Conservation (phyloP, 352 stramenopile species). For the Phytophthora fragariae region DNA sequence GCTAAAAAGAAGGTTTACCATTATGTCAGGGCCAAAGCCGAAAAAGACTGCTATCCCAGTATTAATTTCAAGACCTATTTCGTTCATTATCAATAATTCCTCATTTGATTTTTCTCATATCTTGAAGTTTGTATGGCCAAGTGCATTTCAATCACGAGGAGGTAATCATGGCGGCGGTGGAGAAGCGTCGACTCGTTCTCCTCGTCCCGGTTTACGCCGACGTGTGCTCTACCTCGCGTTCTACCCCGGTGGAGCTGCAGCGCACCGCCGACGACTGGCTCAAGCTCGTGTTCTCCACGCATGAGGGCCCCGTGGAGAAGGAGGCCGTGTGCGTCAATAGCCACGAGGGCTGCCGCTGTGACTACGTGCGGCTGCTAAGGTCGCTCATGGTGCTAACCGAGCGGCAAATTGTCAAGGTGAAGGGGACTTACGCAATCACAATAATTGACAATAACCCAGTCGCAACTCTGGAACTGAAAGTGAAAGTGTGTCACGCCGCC, state of each 20-base stretch:
- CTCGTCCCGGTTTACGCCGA: slow-evolving; percentile 40
- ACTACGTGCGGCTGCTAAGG: slow-evolving; percentile 51
- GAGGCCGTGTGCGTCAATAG: slow-evolving; percentile 53
- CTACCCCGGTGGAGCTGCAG: slow-evolving; percentile 31
- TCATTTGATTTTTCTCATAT: neutral
- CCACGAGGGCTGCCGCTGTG: slow-evolving; percentile 45
- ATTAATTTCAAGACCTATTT: no score
- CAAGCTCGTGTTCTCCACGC: slow-evolving; percentile 43
- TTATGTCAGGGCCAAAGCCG: no score
- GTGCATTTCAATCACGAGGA: neutral
- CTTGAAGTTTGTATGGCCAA: slow-evolving; percentile 18
- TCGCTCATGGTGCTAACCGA: slow-evolving; percentile 53
- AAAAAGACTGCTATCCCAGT: no score
- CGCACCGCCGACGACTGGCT: slow-evolving; percentile 39
- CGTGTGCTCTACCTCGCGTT: neutral
- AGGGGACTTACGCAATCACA: slow-evolving; percentile 45
- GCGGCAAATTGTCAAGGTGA: slow-evolving; percentile 38
- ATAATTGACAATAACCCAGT: slow-evolving; percentile 14
- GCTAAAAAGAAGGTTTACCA: no score
- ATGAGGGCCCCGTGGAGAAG: slow-evolving; percentile 30
- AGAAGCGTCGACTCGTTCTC: slow-evolving; percentile 29
- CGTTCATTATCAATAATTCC: no score
- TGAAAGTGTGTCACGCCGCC: slow-evolving; percentile 43
- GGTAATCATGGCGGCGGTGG: slow-evolving; percentile 12
- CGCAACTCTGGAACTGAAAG: slow-evolving; percentile 54